Percentiles rank a stretch among this genome's conserved stretches.
Evolutionary conservation across 306 rosid species (phyloP).

Genomic region (Hippophae rhamnoides): DNA sequence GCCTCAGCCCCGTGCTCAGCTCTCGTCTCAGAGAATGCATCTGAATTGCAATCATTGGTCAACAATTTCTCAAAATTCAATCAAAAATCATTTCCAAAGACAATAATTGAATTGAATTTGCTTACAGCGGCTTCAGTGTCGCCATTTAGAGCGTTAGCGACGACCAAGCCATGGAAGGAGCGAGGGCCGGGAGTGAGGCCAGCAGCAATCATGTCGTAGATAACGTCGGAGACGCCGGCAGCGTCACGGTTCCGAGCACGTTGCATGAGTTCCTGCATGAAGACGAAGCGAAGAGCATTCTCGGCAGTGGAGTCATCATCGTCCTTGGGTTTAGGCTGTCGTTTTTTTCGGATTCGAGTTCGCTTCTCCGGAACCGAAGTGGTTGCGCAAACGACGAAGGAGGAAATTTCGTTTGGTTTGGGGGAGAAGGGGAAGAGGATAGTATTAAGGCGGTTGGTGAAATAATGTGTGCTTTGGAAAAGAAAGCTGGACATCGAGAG

Average conservation of each 20-base stretch:
- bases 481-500: slow-evolving; percentile 17
- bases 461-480: slow-evolving; percentile 12
- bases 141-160: slow-evolving; percentile 62
- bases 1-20: slow-evolving; percentile 80
- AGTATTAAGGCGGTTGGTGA: slow-evolving; percentile 23
- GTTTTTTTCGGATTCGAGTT: slow-evolving; percentile 34
- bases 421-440: slow-evolving; percentile 11
- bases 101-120: not conserved
- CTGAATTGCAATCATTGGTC: slow-evolving; percentile 19
- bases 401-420: not conserved
- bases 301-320: slow-evolving; percentile 35
- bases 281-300: slow-evolving; percentile 65
- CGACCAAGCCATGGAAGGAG: slow-evolving; percentile 81
- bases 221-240: slow-evolving; percentile 53
- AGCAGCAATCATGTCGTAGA: slow-evolving; percentile 91
- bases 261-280: slow-evolving; percentile 96
- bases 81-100: not conserved
- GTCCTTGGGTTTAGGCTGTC: slow-evolving; percentile 31
- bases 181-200: slow-evolving; percentile 89
- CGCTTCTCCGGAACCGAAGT: slow-evolving; percentile 60
- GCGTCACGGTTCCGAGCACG: slow-evolving; percentile 69
- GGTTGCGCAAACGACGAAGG: slow-evolving; percentile 30
- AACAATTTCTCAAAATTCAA: not conserved
- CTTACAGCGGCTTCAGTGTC: slow-evolving; percentile 71
- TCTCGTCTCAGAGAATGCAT: slow-evolving; percentile 79